Conservation (phyloP, 2,329 filamentous ascomycete genomes). For the Colletotrichum coccodes region DNA sequence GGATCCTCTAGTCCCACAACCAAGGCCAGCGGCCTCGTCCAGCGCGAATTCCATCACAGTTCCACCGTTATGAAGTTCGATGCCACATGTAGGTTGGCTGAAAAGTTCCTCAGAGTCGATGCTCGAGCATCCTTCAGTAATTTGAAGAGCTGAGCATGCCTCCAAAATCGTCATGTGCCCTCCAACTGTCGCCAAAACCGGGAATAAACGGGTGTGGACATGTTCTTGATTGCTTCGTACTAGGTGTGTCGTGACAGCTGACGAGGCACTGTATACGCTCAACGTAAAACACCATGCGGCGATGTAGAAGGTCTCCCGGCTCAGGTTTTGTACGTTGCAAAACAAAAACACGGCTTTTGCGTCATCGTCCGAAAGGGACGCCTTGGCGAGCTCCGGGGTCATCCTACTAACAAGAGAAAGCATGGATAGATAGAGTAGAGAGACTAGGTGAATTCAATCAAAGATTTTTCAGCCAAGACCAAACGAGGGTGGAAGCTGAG, state of each 20-base stretch:
- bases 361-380: not conserved
- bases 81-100: not conserved
- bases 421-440: not conserved
- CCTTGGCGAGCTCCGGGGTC: not conserved
- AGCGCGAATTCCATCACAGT: not conserved
- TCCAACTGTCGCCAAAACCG: not conserved
- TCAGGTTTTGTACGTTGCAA: not conserved
- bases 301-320: not conserved
- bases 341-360: not conserved
- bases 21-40: not conserved
- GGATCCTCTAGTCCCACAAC: rapidly evolving
- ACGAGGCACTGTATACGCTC: not conserved
- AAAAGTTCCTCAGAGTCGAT: not conserved
- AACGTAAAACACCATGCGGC: conserved; percentile 2
- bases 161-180: not conserved
- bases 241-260: not conserved
- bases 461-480: not conserved
- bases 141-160: not conserved
- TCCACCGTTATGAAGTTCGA: not conserved
- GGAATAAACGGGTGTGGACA: not conserved
- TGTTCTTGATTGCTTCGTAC: not conserved
- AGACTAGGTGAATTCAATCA: not conserved
- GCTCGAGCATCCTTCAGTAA: not conserved
- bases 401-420: not conserved
- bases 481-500: not conserved